phyloP scores from a whole-genome alignment of 169 alveolate species.

The Babesia caballi region DNA sequence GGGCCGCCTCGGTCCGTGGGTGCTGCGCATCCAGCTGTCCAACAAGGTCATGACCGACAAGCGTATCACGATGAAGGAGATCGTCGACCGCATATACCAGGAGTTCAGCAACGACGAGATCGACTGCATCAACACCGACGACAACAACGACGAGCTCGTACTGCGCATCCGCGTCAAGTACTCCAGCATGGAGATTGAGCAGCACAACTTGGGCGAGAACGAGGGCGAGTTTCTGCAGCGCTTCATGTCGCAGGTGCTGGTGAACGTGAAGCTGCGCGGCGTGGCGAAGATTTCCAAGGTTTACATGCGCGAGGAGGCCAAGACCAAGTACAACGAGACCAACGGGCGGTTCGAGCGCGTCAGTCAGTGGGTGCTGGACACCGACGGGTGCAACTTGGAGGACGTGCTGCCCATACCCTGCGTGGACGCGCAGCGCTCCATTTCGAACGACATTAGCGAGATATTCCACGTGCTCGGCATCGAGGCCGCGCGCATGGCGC shows the following conservation, averaged over 20 bases:
- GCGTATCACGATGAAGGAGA: slow-evolving; percentile 92
- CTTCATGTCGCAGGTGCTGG: slow-evolving; percentile 83
- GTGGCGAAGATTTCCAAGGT: slow-evolving; percentile 90
- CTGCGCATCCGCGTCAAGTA: slow-evolving; percentile 90
- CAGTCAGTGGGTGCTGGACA: slow-evolving; percentile 97
- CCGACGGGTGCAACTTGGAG: slow-evolving; percentile 97
- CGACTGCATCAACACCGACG: slow-evolving; percentile 94
- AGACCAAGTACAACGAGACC: slow-evolving; percentile 83
- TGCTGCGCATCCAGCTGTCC: slow-evolving; percentile 92
- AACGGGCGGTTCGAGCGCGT: slow-evolving; percentile 85
- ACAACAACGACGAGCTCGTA: slow-evolving; percentile 93
- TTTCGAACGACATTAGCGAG: slow-evolving; percentile 97
- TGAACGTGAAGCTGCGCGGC: slow-evolving; percentile 81
- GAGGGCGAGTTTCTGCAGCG: slow-evolving; percentile 85
- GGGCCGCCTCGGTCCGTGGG: slow-evolving; percentile 90
- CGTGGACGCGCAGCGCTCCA: slow-evolving; percentile 91
- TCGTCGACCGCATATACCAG: slow-evolving; percentile 86
- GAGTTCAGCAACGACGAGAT: slow-evolving; percentile 88
- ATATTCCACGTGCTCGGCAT: slow-evolving; percentile 94
- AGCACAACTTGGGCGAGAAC: slow-evolving; percentile 73
- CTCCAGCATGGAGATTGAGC: slow-evolving; percentile 58
- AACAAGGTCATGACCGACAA: slow-evolving; percentile 93
- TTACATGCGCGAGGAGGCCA: slow-evolving; percentile 93
- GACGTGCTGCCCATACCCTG: slow-evolving; percentile 86
- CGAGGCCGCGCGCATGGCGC: slow-evolving; percentile 99